These are phyloP conservation scores for Chloris gayana DNA, from an alignment of 176 grass and related monocot genomes.

Conservation along the genomic window DNA sequence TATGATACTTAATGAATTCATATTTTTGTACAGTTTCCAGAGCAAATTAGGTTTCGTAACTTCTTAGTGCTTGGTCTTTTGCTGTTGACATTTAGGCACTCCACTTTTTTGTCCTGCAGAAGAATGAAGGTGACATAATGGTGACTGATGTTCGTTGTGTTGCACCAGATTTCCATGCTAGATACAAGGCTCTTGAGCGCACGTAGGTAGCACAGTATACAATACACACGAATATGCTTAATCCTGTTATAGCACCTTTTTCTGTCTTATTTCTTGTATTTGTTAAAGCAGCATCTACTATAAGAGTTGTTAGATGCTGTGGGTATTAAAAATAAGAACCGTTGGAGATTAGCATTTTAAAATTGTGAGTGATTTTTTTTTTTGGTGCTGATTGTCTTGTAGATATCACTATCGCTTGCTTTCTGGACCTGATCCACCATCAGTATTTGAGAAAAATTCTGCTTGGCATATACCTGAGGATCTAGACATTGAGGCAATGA, in stretches of 20 bases:
- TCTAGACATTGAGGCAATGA: slow-evolving; percentile 81
- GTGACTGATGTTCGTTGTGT: slow-evolving; percentile 85
- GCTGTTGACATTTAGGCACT: slow-evolving; percentile 32
- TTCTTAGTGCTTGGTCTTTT: slow-evolving; percentile 19
- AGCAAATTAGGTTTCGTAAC: background rate
- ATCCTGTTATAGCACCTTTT: slow-evolving; percentile 32
- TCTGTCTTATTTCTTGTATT: slow-evolving; percentile 27
- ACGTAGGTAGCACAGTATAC: slow-evolving; percentile 74
- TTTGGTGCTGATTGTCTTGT: slow-evolving; percentile 31
- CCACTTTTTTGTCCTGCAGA: slow-evolving; percentile 58
- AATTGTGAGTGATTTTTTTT: slow-evolving; percentile 33
- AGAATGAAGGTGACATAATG: slow-evolving; percentile 92
- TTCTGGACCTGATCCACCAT: slow-evolving; percentile 73
- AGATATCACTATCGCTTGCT: slow-evolving; percentile 92
- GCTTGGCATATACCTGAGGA: slow-evolving; percentile 80
- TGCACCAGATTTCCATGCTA: slow-evolving; percentile 89
- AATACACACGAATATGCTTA: slow-evolving; percentile 29
- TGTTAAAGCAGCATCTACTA: slow-evolving; percentile 9
- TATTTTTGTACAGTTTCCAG: background rate
- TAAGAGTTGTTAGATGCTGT: slow-evolving; percentile 20
- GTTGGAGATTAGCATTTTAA: slow-evolving; percentile 4
- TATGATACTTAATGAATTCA: slow-evolving; percentile 3
- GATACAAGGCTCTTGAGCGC: slow-evolving; percentile 87
- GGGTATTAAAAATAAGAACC: slow-evolving; percentile 11
- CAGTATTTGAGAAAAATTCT: slow-evolving; percentile 82